Conservation (phyloP, 1,139 yeast genomes). For the Suhomyces chickasaworum region DNA sequence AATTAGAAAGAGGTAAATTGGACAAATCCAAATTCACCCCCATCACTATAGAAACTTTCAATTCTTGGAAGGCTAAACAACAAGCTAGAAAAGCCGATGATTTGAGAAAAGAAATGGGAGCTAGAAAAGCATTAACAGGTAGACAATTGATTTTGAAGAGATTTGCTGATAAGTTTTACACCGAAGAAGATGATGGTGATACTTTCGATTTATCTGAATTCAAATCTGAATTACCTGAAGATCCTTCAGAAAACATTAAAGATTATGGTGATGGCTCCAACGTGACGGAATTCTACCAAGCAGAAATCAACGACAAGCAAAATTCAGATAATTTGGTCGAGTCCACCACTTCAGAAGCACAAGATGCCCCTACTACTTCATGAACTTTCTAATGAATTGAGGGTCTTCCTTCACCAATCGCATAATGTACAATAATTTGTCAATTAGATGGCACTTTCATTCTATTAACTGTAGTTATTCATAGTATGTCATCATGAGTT, state of each 20-base stretch:
- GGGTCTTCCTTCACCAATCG: conserved; percentile 3
- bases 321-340: neutral
- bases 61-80: conserved; percentile 79
- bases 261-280: conserved; percentile 60
- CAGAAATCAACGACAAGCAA: conserved; percentile 12
- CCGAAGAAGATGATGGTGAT: conserved; percentile 55
- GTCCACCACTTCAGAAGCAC: neutral
- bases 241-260: conserved; percentile 41
- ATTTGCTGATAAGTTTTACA: conserved; percentile 62
- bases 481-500: neutral
- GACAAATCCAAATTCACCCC: conserved; percentile 83
- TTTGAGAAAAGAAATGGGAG: conserved; percentile 46
- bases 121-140: conserved; percentile 64
- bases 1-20: conserved; percentile 85
- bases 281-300: conserved; percentile 28
- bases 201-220: conserved; percentile 75
- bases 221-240: conserved; percentile 49
- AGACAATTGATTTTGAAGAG: conserved; percentile 78
- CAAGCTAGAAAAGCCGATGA: conserved; percentile 61
- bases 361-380: conserved; percentile 6
- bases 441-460: conserved; percentile 1
- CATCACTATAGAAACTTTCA: conserved; percentile 80
- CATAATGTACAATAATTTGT: conserved; percentile 8
- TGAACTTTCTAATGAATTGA: conserved; percentile 3
- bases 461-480: neutral